phyloP scores from a whole-genome alignment of 2,329 filamentous ascomycete genomes.

The Teratosphaeria destructans region DNA sequence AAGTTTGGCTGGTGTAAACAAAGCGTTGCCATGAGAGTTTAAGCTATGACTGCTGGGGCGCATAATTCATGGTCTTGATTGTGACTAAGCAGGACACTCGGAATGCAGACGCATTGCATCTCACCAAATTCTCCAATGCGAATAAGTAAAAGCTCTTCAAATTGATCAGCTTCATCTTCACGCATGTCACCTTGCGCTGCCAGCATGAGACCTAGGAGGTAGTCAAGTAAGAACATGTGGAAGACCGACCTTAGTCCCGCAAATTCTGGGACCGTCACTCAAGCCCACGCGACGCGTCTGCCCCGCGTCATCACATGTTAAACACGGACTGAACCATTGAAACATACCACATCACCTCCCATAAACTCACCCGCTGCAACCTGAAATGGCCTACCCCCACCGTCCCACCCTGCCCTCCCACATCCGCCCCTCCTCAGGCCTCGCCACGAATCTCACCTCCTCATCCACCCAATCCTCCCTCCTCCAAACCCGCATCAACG shows the following conservation, averaged over 20 bases:
- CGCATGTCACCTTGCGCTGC: no score
- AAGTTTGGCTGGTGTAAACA: background rate
- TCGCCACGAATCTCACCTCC: slow-evolving; percentile 15
- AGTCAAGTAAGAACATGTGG: no score
- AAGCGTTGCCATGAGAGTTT: background rate
- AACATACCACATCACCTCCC: background rate
- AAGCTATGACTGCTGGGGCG: background rate
- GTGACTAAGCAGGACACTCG: background rate
- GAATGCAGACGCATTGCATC: background rate
- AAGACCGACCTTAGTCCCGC: background rate
- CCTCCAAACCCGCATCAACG: slow-evolving; percentile 64
- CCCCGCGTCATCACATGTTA: background rate
- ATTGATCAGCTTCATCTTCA: no score
- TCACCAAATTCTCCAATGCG: background rate
- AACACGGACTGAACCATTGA: background rate
- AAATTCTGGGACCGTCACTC: background rate
- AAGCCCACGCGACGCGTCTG: background rate
- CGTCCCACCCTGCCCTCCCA: slow-evolving; percentile 48
- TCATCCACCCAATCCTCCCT: slow-evolving; percentile 50
- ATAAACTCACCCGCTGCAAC: background rate
- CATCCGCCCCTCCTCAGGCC: slow-evolving; percentile 42
- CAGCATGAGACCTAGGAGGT: no score
- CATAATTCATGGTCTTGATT: background rate
- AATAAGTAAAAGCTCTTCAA: no score
- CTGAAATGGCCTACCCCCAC: slow-evolving; percentile 28